A percentile compares a stretch with the other conserved stretches of the same genome.
phyloP scores from a whole-genome alignment of 2,329 filamentous ascomycete species.

The Aurifilum marmelostoma region DNA sequence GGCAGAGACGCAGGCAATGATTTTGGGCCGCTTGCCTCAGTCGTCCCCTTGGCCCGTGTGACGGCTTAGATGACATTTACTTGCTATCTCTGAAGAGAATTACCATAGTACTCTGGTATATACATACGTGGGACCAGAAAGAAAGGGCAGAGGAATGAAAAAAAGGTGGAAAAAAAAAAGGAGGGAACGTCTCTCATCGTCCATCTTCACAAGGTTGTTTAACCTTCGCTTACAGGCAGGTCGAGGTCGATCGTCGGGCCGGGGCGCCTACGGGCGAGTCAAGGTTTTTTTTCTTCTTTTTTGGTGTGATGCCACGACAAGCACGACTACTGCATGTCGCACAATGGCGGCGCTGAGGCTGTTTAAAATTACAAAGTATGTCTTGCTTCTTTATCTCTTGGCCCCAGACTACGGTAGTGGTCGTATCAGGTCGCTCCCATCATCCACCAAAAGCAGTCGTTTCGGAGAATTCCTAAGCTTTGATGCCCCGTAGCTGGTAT shows the following conservation, averaged over 20 bases:
- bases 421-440: background rate
- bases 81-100: background rate
- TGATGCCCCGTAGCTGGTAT: background rate
- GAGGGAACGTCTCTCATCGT: background rate
- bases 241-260: background rate
- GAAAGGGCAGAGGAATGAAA: too few species aligned
- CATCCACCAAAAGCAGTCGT: background rate
- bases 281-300: too few species aligned
- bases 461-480: slow-evolving; percentile 2
- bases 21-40: background rate
- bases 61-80: background rate
- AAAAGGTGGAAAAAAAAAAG: background rate
- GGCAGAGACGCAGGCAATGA: background rate
- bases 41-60: background rate
- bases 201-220: background rate
- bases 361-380: background rate
- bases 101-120: background rate
- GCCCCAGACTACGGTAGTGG: background rate
- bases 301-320: background rate
- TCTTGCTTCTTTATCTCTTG: slow-evolving; percentile 5
- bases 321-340: slow-evolving; percentile 3
- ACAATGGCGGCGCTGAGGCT: background rate
- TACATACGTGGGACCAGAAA: background rate
- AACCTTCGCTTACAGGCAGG: background rate
- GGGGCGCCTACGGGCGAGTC: slow-evolving; percentile 2